These are phyloP conservation scores for Phytophthora palmivora DNA, from an alignment of 352 stramenopile species.

Conservation along the genomic window DNA sequence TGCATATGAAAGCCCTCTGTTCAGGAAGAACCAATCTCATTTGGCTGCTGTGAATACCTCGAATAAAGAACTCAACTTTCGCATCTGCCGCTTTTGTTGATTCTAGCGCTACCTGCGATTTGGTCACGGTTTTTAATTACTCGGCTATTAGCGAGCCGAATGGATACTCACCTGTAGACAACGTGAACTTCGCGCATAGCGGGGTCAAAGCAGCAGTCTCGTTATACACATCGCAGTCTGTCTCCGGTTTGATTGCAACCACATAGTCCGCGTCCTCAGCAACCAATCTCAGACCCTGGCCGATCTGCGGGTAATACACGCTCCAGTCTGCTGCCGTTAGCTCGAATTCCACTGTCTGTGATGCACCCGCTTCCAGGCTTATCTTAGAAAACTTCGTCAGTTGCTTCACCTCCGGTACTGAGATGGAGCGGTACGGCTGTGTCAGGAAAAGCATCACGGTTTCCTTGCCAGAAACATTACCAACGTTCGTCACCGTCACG, in stretches of 20 bases:
- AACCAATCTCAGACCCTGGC: conserved; percentile 6
- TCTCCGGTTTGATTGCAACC: conserved; percentile 7
- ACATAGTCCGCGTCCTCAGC: conserved; percentile 9
- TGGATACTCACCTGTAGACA: conserved; percentile 8
- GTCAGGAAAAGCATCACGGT: conserved; percentile 16
- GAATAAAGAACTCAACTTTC: too few species aligned
- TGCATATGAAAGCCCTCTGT: too few species aligned
- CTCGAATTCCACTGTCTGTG: conserved; percentile 3
- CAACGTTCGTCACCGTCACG: conserved; percentile 12
- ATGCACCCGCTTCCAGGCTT: conserved; percentile 13
- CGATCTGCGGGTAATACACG: conserved; percentile 4
- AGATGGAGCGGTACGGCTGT: conserved; percentile 20
- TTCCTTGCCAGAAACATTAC: conserved; percentile 7
- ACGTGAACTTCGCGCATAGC: conserved; percentile 7
- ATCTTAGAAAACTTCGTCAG: conserved; percentile 22
- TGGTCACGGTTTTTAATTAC: too few species aligned
- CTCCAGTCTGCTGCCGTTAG: conserved; percentile 3
- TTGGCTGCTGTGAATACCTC: too few species aligned
- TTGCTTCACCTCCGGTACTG: conserved; percentile 21
- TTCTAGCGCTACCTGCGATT: too few species aligned
- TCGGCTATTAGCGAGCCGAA: conserved; percentile 1
- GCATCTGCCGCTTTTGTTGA: too few species aligned
- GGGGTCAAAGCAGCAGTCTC: conserved; percentile 10
- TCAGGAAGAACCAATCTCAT: too few species aligned
- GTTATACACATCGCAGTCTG: conserved; percentile 8